Base-by-base conservation (phyloP, 2,329 filamentous ascomycete species). In the Diaporthe humulicola region DNA sequence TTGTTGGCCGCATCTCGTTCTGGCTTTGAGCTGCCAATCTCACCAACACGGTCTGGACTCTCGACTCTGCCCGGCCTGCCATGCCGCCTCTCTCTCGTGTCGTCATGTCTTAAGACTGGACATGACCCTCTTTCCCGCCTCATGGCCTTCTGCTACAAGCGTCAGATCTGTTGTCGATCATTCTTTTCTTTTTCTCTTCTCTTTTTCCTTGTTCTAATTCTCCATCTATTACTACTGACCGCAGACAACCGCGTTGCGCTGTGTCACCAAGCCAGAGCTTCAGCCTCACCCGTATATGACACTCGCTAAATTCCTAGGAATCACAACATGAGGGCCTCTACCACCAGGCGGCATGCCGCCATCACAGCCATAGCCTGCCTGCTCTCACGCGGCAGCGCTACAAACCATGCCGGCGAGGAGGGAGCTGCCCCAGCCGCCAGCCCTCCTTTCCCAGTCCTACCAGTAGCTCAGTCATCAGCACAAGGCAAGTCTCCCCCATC, bases 381-480 rank as follows among this genome's bases (percentile, higher is more conserved):
- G 75, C 74, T 74, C 25, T 4, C 64, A 22, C 64, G 22, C 1
- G 64, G 48, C 64, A 52, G 45, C 28, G 48, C 64, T 30, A 69
- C 48, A 40, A 54, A 33, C 33, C 64, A 69, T 28, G 33, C 48
- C 71, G 10, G 52, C 79, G 17, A 75, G 76, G 17, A 75, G 76
- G 40, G 69, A 76, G 58, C 75, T 79, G 58, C 80, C 77, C 71
- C 80, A 79, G 66, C 78, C 77, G 30, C 77, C 77, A 70, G 8
- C 22, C 72, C 69, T 70, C 74, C 74, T 17, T 76, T 76, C 38
- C 57, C 69, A 6, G 61, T 76, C 1, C 54, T 33, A 4, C 74
- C 74, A 8, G 74, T 73, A 33, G 45, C 28, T 33, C 54, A 71
- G 17, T 36, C 58, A 28, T 64, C 73, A 19, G 45, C 61, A 15